These are phyloP conservation scores for Macaranga tanarius DNA, from an alignment of 441 rosid genomes.

Conservation along the genomic window DNA sequence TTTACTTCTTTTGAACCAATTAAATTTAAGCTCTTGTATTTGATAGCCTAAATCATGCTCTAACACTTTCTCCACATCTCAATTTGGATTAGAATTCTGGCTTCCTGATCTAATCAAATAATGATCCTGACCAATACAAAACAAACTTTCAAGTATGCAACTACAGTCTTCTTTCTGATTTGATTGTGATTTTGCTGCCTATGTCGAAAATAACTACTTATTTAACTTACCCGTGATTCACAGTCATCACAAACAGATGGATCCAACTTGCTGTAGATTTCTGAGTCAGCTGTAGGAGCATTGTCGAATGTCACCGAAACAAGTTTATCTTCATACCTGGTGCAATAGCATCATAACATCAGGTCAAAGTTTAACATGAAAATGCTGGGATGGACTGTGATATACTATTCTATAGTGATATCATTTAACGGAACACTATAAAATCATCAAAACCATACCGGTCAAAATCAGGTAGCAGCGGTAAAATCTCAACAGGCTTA, in stretches of 20 bases:
- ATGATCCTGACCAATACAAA: background rate
- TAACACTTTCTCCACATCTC: background rate
- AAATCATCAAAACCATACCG: slow-evolving; percentile 48
- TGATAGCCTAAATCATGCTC: background rate
- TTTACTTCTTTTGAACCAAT: too few relatives aligned
- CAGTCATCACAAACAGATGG: slow-evolving; percentile 64
- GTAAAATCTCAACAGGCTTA: slow-evolving; percentile 72
- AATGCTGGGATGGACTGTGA: slow-evolving; percentile 6
- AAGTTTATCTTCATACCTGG: slow-evolving; percentile 82
- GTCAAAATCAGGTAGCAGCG: slow-evolving; percentile 83
- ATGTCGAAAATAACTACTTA: slow-evolving; percentile 11
- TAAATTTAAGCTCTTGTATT: too few relatives aligned
- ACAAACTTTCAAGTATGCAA: background rate
- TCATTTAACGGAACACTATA: background rate
- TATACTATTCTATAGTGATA: background rate
- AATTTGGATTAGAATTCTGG: background rate
- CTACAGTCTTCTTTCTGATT: background rate
- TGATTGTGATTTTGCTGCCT: background rate
- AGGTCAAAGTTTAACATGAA: slow-evolving; percentile 5
- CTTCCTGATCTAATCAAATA: background rate
- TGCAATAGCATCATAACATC: slow-evolving; percentile 21
- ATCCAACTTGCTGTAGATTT: slow-evolving; percentile 65
- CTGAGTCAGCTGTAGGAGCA: slow-evolving; percentile 92
- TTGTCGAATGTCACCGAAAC: slow-evolving; percentile 71
- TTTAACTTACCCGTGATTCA: slow-evolving; percentile 73